Conservation (phyloP, 352 stramenopile species). For the Stramenopiles sp. region DNA sequence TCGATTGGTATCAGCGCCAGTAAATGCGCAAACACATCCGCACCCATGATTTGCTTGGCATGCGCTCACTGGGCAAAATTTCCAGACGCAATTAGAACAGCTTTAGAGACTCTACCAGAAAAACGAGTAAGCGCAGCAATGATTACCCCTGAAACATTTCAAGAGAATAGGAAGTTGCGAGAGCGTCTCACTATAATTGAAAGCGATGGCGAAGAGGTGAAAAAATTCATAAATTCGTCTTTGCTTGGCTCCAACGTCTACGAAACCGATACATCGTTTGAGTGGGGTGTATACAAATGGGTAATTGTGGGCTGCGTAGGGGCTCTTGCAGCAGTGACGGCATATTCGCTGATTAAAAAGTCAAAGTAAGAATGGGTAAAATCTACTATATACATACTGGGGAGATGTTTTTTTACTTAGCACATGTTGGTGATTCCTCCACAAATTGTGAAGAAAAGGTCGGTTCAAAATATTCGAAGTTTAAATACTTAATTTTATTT, state of each 20-base stretch:
- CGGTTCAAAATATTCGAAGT: no score
- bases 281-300: no score
- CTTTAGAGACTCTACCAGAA: background rate
- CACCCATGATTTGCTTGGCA: conserved; percentile 19
- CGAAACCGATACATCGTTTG: background rate
- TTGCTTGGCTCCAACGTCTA: background rate
- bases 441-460: no score
- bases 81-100: conserved; percentile 16
- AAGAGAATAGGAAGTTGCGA: background rate
- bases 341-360: no score
- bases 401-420: no score
- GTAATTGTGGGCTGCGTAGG: no score
- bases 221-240: background rate
- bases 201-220: background rate
- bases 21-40: conserved; percentile 10
- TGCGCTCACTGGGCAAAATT: conserved; percentile 20
- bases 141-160: background rate
- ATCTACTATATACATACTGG: no score
- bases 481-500: no score
- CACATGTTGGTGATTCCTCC: no score
- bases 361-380: no score
- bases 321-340: no score
- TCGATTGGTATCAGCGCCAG: conserved; percentile 15
- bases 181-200: background rate
- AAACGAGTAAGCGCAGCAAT: background rate